Percentiles rank a stretch among this genome's conserved stretches.
Evolutionary conservation across 2,329 filamentous ascomycete genomes (phyloP).

Genomic region (Phialophora macrospora): DNA sequence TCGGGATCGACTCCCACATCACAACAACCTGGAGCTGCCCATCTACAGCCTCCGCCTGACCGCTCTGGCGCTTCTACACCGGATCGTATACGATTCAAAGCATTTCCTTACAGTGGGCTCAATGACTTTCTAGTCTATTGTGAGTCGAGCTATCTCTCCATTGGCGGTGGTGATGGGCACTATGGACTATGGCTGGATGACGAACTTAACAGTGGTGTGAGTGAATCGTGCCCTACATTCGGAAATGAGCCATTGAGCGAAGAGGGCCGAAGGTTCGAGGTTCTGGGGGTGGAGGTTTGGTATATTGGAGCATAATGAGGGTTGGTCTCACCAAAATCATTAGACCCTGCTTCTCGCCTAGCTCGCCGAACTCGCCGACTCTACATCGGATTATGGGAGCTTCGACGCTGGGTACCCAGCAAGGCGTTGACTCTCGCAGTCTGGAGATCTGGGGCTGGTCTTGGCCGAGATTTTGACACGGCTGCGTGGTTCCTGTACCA

Average conservation of each 20-base stretch:
- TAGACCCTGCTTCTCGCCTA: neutral
- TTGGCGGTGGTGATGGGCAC: conserved; percentile 87
- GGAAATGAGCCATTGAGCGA: conserved; percentile 93
- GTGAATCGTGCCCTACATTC: conserved; percentile 84
- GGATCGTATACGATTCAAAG: conserved; percentile 89
- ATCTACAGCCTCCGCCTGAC: conserved; percentile 39
- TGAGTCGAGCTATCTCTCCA: conserved; percentile 79
- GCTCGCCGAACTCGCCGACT: neutral
- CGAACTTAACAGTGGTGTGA: conserved; percentile 80
- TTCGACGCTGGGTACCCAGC: neutral
- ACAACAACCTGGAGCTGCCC: conserved; percentile 35
- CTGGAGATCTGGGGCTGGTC: neutral
- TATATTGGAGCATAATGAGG: conserved; percentile 67
- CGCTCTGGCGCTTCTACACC: conserved; percentile 59
- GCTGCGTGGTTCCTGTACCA: neutral
- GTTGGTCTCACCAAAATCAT: neutral
- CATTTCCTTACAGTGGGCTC: conserved; percentile 91
- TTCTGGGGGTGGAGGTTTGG: conserved; percentile 92
- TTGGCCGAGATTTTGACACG: no score
- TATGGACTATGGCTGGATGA: conserved; percentile 95
- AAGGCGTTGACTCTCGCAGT: neutral
- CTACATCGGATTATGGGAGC: neutral
- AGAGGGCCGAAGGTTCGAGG: conserved; percentile 87
- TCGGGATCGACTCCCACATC: conserved; percentile 41
- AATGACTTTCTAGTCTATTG: conserved; percentile 98